Base-by-base conservation (phyloP, 768 basidiomycete species). In the Thelephora ganbajun region DNA sequence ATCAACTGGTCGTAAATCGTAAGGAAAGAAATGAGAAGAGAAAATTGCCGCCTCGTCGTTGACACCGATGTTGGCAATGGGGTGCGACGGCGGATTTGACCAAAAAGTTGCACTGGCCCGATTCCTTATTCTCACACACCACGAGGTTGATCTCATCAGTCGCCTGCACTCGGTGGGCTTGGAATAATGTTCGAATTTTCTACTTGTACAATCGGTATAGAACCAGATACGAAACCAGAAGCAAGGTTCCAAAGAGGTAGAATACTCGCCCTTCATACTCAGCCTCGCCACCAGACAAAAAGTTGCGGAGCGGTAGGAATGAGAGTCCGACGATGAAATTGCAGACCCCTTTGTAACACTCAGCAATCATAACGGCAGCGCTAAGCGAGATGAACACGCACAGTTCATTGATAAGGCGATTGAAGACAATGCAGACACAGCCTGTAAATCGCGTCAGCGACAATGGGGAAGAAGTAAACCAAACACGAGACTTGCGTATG, bases 201-300 rank as follows among this genome's bases (percentile, higher is more conserved):
- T 30, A 30, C 26, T 30, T 30, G 26, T 30, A 30, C 26, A 30
- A 9, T 9, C 26, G 26, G 9, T 30, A 30, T 9, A 30, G 26
- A 9, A 30, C 26, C 26, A 30, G 26, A 30, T 30, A 30, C 26
- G 26, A 41, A 41, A 22, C 39, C 2, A 41, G 22, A 22, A 93
- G 66, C 11, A 81, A 56, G 0, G 57, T 69, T 2, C 78, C 82
- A 57, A 94, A 97, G 3, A 93, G 65, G 56, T 83, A 93, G 60
- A 97, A 97, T 2, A 97, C 79, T 42, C 83, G 73, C n/a, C 91
- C 91, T 56, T 87, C 83, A 53, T 85, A 83, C 45, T 56, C 55
- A 1, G 66, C 61, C 39, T 71, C 68, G 0, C 76, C 79, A 2
- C 71, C 71, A 7, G 87, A 72, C 39, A 98, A 71, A 16, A 74